A percentile compares a stretch with the other conserved stretches of the same genome.
These are phyloP conservation scores for Albizia julibrissin DNA, from an alignment of 306 rosid species.

Conservation along the genomic window DNA sequence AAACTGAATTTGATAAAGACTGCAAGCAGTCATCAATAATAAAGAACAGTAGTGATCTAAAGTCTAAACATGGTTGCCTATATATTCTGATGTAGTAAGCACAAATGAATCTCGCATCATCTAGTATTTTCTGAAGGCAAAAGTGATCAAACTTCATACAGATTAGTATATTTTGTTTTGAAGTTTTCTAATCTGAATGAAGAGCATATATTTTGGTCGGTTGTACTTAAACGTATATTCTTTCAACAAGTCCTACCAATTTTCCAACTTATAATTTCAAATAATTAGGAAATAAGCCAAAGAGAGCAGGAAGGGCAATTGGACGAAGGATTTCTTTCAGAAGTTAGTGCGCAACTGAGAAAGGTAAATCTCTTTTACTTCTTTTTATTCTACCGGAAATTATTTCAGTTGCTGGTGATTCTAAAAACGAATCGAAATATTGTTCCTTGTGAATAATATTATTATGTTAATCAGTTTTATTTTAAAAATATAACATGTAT, in stretches of 20 bases:
- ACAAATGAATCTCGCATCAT: conserved; percentile 21
- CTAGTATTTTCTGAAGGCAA: conserved; percentile 15
- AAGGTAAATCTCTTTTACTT: conserved; percentile 58
- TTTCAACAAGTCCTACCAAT: conserved; percentile 6
- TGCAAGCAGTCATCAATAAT: conserved; percentile 17
- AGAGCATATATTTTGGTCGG: conserved; percentile 18
- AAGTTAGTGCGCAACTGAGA: conserved; percentile 89
- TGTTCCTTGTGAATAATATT: background rate
- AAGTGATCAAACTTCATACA: conserved; percentile 20
- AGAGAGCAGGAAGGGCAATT: conserved; percentile 86
- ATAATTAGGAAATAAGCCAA: conserved; percentile 65
- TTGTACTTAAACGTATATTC: background rate
- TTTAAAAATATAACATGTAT: background rate
- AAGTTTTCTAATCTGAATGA: conserved; percentile 25
- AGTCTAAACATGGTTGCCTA: conserved; percentile 1
- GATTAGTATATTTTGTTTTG: background rate
- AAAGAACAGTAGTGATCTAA: conserved; percentile 16
- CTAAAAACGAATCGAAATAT: background rate
- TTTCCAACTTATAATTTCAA: conserved; percentile 28
- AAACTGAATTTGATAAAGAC: conserved; percentile 21
- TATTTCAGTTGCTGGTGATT: conserved; percentile 23
- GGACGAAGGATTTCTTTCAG: conserved; percentile 94
- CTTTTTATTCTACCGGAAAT: conserved; percentile 20
- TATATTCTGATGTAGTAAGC: conserved; percentile 4
- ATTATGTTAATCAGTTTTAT: background rate